Percentiles rank a stretch among this genome's conserved stretches.
These are phyloP conservation scores for Conringia planisiliqua DNA, from an alignment of 345 rosid genomes.

Conservation along the genomic window DNA sequence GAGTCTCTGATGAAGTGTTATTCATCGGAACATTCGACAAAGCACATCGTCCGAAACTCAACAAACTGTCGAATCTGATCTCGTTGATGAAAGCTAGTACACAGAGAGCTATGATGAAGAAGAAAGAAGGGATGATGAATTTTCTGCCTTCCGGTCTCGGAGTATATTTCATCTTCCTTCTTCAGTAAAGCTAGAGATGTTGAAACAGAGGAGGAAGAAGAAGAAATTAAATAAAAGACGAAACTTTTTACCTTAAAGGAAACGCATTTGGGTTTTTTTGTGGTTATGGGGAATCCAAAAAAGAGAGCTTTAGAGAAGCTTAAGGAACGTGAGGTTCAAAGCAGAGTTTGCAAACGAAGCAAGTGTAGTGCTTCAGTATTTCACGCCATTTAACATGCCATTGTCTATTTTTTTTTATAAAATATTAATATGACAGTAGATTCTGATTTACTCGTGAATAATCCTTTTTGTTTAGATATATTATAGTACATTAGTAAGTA, in stretches of 20 bases:
- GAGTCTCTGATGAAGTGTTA: slow-evolving; percentile 1
- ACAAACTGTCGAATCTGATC: slow-evolving; percentile 43
- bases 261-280: background rate
- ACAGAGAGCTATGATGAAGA: slow-evolving; percentile 63
- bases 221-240: slow-evolving; percentile 8
- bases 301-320: slow-evolving; percentile 30
- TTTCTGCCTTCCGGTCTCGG: slow-evolving; percentile 28
- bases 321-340: slow-evolving; percentile 38
- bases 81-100: slow-evolving; percentile 56
- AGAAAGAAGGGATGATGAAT: slow-evolving; percentile 50
- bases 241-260: background rate
- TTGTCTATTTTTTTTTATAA: slow-evolving; percentile 4
- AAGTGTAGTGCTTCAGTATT: slow-evolving; percentile 29
- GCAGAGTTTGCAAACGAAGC: slow-evolving; percentile 36
- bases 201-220: slow-evolving; percentile 9
- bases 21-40: slow-evolving; percentile 14
- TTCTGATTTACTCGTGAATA: background rate
- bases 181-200: background rate
- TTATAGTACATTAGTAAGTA: background rate
- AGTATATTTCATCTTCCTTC: slow-evolving; percentile 25
- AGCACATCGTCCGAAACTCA: slow-evolving; percentile 52
- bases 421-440: background rate
- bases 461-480: background rate
- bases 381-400: slow-evolving; percentile 33
- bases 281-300: background rate